Percentiles rank a stretch among this genome's conserved stretches.
Evolutionary conservation across 345 rosid genomes (phyloP).

Genomic region (Limnanthes douglasii): DNA sequence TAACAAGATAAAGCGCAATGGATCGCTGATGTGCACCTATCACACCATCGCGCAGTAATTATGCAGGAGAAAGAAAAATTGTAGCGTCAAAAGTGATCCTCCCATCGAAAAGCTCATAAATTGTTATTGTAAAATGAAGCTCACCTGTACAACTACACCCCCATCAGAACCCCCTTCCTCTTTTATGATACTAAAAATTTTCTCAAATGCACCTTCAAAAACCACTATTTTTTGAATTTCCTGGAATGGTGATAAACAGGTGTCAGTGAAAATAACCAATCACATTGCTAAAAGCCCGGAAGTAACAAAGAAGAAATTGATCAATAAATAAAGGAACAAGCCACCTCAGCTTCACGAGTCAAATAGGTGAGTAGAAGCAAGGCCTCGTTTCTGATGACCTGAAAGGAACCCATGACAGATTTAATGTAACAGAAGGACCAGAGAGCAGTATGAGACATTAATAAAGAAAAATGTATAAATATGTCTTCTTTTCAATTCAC

Average conservation of each 20-base stretch:
- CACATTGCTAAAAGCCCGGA: not conserved
- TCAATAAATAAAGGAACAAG: slow-evolving; percentile 10
- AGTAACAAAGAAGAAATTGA: slow-evolving; percentile 1
- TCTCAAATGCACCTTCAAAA: slow-evolving; percentile 97
- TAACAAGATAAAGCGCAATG: too few relatives aligned
- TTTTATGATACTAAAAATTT: slow-evolving; percentile 76
- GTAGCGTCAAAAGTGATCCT: too few relatives aligned
- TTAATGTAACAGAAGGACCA: not conserved
- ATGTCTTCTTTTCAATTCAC: too few relatives aligned
- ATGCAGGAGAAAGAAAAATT: too few relatives aligned
- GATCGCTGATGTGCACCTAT: too few relatives aligned
- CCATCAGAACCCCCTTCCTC: slow-evolving; percentile 99
- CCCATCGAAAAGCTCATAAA: too few relatives aligned
- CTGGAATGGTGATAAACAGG: slow-evolving; percentile 21
- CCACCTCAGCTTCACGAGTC: slow-evolving; percentile 96
- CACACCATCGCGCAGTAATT: too few relatives aligned
- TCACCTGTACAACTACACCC: slow-evolving; percentile 98
- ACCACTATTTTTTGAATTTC: slow-evolving; percentile 98
- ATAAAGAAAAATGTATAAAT: too few relatives aligned
- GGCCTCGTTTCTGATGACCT: slow-evolving; percentile 96
- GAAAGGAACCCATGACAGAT: slow-evolving; percentile 13
- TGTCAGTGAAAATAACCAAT: slow-evolving; percentile 6
- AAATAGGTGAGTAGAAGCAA: slow-evolving; percentile 84
- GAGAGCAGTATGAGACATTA: too few relatives aligned
- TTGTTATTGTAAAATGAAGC: too few relatives aligned